Evolutionary conservation across 1,284 basidiomycete species (phyloP), one percentile per base, ranked within the genome.

Genomic region (Papiliotrema terrestris): DNA sequence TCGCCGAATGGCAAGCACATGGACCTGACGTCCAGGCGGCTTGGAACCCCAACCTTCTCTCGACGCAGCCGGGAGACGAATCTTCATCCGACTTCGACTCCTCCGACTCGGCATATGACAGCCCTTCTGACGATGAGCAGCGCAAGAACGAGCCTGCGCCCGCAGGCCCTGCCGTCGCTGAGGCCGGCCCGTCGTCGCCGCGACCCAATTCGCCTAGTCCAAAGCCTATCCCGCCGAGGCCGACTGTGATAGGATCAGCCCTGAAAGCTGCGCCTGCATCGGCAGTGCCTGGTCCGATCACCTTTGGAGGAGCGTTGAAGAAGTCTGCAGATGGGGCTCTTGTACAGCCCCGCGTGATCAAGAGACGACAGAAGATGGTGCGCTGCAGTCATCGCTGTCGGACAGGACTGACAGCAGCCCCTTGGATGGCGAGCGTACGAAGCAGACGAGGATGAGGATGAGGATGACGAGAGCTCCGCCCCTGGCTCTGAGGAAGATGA

Each of bases 81-180:
- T 70, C 66, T 0, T 69, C 65, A 4, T 73, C 72, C 2, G 74
- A 77, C 41, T 77, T 77, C 43, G 72, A 77, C 53, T 77, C 75
- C 0, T 77, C 75, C 0, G 74, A 75, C 42, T 75, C 73, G 11
- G 73, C 52, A 2, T 63, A 72, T 37, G 74, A 75, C 49, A 55
- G 61, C 2, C 6, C 29, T 5, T 36, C 55, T 9, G 23, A 57
- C 2, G 58, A 61, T 44, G 58, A 38, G 15, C 20, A 36, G 20
- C 42, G 29, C 25, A 45, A 23, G 15, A 8, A 2, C 15, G 22
- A 3, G 11, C 6, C 29, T 32, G 29, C 44, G 17, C 9, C 22
- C 19, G 20, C 14, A 46, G 29, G 17, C 26, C 5, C n/a, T 32
- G 35, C 19, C 4, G 41, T 25, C 1, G 20, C 23, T 25, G 48